Evolutionary conservation across 768 basidiomycete species (phyloP).

Genomic region (Amanita fuliginea): DNA sequence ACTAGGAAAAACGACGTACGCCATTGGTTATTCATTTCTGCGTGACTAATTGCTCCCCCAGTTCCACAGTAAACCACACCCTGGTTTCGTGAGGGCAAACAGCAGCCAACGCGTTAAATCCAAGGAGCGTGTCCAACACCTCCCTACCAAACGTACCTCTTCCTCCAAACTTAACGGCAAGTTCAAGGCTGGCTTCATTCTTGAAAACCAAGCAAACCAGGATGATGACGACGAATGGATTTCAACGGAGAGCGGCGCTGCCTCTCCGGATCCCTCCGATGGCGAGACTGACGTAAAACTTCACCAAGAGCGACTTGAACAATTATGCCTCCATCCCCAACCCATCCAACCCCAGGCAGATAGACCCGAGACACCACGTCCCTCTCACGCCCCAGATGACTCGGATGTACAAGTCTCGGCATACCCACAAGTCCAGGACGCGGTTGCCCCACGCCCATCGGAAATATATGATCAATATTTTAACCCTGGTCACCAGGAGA

Average conservation of each 20-base stretch:
- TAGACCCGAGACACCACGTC: not conserved
- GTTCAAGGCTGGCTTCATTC: conserved; percentile 45
- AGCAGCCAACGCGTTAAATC: conserved; percentile 26
- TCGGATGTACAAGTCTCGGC: not conserved
- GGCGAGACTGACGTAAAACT: conserved; percentile 13
- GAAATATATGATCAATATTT: not conserved
- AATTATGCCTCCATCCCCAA: not conserved
- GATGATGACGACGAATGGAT: conserved; percentile 67
- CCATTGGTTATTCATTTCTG: conserved; percentile 21
- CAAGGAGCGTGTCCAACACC: conserved; percentile 19
- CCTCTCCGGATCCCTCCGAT: conserved; percentile 49
- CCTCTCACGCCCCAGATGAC: not conserved
- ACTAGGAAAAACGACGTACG: conserved; percentile 37
- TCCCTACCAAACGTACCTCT: conserved; percentile 14
- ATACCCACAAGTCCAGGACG: not conserved
- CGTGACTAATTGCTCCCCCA: conserved; percentile 12
- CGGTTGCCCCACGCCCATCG: not conserved
- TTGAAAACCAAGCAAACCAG: conserved; percentile 36
- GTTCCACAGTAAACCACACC: conserved; percentile 18
- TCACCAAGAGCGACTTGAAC: not conserved
- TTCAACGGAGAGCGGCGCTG: conserved; percentile 68
- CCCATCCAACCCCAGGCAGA: not conserved
- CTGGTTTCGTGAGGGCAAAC: conserved; percentile 18
- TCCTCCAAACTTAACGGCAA: conserved; percentile 15
- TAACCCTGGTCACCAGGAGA: conserved; percentile 1